These are phyloP conservation scores for Salvia sclarea DNA, from an alignment of 305 asterid genomes.

Conservation along the genomic window DNA sequence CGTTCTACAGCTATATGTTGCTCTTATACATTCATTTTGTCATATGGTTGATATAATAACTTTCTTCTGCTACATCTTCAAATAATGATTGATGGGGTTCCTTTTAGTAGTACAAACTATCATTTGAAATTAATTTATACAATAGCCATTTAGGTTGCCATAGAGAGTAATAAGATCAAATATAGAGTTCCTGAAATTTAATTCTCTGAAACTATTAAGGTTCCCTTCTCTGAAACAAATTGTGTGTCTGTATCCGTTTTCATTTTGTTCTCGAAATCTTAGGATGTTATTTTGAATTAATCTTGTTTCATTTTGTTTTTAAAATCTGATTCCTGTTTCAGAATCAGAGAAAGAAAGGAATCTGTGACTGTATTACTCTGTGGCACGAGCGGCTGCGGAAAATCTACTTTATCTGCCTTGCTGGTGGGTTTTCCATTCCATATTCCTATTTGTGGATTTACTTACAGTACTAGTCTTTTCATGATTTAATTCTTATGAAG, in stretches of 20 bases:
- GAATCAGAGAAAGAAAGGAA: constrained; percentile 85
- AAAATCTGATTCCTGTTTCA: constrained; percentile 39
- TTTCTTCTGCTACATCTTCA: not conserved
- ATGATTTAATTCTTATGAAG: not conserved
- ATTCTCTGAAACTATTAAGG: not conserved
- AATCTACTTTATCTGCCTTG: constrained; percentile 93
- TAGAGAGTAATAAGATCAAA: not conserved
- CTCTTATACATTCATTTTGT: constrained; percentile 8
- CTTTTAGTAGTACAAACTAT: not conserved
- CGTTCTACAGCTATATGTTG: constrained; percentile 1
- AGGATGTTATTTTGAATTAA: constrained; percentile 1
- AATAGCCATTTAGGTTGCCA: not conserved
- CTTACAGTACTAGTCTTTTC: not conserved
- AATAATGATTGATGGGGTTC: not conserved
- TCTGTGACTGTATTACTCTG: constrained; percentile 82
- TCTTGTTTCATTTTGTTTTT: constrained; percentile 16
- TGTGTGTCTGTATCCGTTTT: not conserved
- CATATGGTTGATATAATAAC: not conserved
- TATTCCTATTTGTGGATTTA: not conserved
- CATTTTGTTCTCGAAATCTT: not conserved
- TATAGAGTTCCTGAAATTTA: not conserved
- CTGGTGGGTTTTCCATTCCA: constrained; percentile 55
- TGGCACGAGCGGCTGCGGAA: constrained; percentile 98
- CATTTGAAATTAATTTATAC: not conserved
- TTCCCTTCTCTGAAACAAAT: not conserved